Evolutionary conservation across 495 filamentous ascomycete species (phyloP).

Genomic region (Polyplosphaeria fusca): DNA sequence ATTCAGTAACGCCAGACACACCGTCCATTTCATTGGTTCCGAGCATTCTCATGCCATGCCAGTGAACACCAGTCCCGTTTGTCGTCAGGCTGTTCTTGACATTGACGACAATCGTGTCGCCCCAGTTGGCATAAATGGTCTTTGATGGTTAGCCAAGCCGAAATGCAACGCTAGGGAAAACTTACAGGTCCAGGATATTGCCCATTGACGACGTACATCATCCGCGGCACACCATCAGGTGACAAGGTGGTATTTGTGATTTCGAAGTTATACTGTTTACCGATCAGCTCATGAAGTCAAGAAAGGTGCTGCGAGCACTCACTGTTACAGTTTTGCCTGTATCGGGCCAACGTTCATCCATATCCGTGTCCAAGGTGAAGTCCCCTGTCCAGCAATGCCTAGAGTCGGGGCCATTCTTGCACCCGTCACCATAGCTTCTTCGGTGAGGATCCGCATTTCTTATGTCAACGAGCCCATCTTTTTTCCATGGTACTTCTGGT

Average conservation of each 20-base stretch:
- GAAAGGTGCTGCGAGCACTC: neutral
- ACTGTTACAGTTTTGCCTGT: slow-evolving; percentile 27
- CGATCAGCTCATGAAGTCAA: neutral
- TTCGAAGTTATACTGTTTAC: slow-evolving; percentile 25
- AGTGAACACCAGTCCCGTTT: slow-evolving; percentile 44
- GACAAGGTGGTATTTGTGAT: slow-evolving; percentile 23
- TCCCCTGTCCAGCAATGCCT: slow-evolving; percentile 23
- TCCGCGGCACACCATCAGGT: slow-evolving; percentile 25
- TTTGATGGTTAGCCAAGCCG: neutral
- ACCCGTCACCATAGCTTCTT: neutral
- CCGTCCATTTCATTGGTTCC: slow-evolving; percentile 38
- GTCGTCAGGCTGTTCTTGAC: slow-evolving; percentile 38
- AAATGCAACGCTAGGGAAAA: neutral
- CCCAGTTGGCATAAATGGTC: slow-evolving; percentile 37
- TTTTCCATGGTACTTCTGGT: slow-evolving; percentile 24
- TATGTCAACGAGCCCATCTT: slow-evolving; percentile 6
- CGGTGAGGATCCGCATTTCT: too few relatives aligned
- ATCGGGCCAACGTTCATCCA: slow-evolving; percentile 30
- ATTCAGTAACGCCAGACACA: slow-evolving; percentile 41
- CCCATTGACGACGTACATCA: slow-evolving; percentile 29
- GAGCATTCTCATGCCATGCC: slow-evolving; percentile 43
- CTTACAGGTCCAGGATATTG: slow-evolving; percentile 35
- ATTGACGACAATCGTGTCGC: slow-evolving; percentile 36
- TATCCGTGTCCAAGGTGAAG: slow-evolving; percentile 24
- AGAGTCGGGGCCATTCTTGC: slow-evolving; percentile 18